These are phyloP conservation scores for Trichoderma sp. DNA, from an alignment of 2,329 filamentous ascomycete genomes.

Conservation along the genomic window DNA sequence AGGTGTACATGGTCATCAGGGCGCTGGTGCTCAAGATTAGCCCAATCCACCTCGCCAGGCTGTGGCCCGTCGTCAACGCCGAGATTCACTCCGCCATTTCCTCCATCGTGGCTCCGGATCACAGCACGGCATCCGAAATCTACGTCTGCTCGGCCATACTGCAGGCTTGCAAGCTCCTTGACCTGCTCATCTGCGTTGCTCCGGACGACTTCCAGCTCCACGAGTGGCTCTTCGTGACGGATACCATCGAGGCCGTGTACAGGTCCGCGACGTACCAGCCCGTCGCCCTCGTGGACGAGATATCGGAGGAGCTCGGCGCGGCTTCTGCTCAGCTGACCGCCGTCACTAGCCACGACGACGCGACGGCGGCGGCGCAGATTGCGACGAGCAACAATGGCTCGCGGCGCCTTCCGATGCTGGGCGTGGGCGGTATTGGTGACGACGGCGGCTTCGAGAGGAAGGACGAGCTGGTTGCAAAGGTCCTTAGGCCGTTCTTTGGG, in stretches of 20 bases:
- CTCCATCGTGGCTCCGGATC: slow-evolving; percentile 66
- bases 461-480: slow-evolving; percentile 69
- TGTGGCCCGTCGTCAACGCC: slow-evolving; percentile 88
- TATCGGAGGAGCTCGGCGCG: slow-evolving; percentile 70
- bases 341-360: slow-evolving; percentile 36
- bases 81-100: slow-evolving; percentile 79
- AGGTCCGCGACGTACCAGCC: slow-evolving; percentile 66
- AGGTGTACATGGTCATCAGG: slow-evolving; percentile 84
- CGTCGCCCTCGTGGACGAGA: slow-evolving; percentile 76
- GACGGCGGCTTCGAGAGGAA: slow-evolving; percentile 56
- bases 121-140: slow-evolving; percentile 61
- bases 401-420: slow-evolving; percentile 49
- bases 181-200: slow-evolving; percentile 78
- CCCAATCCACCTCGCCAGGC: slow-evolving; percentile 71
- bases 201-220: slow-evolving; percentile 98
- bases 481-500: slow-evolving; percentile 84
- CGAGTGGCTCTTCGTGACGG: slow-evolving; percentile 95
- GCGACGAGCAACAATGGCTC: slow-evolving; percentile 36
- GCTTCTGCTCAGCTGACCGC: slow-evolving; percentile 27
- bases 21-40: slow-evolving; percentile 77
- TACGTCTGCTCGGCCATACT: slow-evolving; percentile 76
- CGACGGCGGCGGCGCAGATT: slow-evolving; percentile 32
- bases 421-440: slow-evolving; percentile 52
- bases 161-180: slow-evolving; percentile 91
- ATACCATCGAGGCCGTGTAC: slow-evolving; percentile 95